Conservation (phyloP, 768 basidiomycete genomes). For the Psilocybe azurescens region DNA sequence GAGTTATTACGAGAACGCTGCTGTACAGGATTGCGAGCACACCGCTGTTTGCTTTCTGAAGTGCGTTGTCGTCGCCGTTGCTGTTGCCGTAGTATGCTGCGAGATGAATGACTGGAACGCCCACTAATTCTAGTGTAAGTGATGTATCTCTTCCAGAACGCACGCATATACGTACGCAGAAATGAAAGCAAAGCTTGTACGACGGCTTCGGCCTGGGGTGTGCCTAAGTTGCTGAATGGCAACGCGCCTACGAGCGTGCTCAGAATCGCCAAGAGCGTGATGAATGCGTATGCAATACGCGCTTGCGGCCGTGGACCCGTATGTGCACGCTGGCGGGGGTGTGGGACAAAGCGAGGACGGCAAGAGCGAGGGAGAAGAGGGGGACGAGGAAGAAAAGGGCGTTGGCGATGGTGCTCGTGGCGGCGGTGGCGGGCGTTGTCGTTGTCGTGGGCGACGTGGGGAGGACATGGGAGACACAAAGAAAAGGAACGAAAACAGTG, state of each 20-base stretch:
- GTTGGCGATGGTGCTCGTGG: conserved; percentile 11
- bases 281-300: conserved; percentile 16
- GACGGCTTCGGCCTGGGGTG: conserved; percentile 19
- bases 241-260: conserved; percentile 25
- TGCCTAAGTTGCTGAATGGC: conserved; percentile 12
- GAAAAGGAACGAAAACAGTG: neutral
- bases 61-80: neutral
- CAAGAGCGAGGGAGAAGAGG: conserved; percentile 10
- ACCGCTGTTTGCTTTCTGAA: conserved; percentile 5
- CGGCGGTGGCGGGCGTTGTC: conserved; percentile 11
- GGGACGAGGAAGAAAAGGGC: conserved; percentile 16
- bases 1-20: conserved; percentile 24
- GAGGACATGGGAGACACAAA: conserved; percentile 2
- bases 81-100: neutral
- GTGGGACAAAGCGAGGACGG: conserved; percentile 11
- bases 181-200: conserved; percentile 28
- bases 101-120: conserved; percentile 25
- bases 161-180: conserved; percentile 23
- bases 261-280: conserved; percentile 24
- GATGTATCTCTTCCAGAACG: conserved; percentile 6
- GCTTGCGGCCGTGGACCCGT: conserved; percentile 12
- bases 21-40: conserved; percentile 21
- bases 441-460: neutral
- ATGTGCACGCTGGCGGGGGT: conserved; percentile 20
- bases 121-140: conserved; percentile 20